phyloP scores from a whole-genome alignment of 345 rosid genomes.

The Eucalyptus urophylla region DNA sequence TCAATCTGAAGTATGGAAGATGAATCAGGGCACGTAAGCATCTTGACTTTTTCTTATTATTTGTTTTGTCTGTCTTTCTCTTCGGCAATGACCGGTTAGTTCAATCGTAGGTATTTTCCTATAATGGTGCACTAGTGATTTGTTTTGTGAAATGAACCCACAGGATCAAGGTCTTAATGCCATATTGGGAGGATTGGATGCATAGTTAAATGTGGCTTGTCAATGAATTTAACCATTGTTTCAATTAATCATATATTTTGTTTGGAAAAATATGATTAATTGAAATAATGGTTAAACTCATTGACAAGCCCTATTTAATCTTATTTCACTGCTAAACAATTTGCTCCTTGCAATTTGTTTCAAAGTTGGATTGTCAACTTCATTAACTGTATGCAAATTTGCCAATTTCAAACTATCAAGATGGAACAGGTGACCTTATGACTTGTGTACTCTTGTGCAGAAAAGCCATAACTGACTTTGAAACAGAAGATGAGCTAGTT shows the following conservation, averaged over 20 bases:
- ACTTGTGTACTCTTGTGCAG: neutral
- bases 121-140: neutral
- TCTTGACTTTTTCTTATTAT: neutral
- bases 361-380: neutral
- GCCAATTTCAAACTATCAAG: neutral
- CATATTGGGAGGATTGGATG: neutral
- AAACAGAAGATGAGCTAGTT: neutral
- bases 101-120: neutral
- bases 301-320: neutral
- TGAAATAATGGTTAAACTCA: neutral
- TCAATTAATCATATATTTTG: neutral
- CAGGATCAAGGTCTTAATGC: neutral
- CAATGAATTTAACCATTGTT: neutral
- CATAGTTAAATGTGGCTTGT: neutral
- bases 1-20: neutral
- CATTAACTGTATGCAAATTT: neutral
- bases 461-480: neutral
- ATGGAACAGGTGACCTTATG: neutral
- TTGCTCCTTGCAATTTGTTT: neutral
- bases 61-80: neutral
- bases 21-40: neutral
- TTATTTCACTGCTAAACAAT: neutral
- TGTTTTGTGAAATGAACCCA: neutral
- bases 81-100: neutral
- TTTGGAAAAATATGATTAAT: neutral